phyloP scores from a whole-genome alignment of 306 rosid genomes.

The Citrullus mucosospermus region DNA sequence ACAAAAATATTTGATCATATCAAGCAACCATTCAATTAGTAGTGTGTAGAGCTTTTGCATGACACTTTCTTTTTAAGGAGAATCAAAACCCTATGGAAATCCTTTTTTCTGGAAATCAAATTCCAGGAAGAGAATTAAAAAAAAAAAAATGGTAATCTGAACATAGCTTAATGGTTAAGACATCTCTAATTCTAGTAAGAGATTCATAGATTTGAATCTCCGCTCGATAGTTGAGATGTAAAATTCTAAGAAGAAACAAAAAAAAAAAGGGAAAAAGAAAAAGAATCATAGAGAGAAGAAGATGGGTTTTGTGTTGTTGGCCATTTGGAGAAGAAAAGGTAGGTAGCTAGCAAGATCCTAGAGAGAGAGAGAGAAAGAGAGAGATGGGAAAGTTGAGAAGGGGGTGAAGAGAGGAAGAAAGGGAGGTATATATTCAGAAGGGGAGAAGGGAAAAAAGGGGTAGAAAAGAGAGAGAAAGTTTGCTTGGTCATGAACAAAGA shows the following conservation, averaged over 20 bases:
- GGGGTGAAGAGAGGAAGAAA: constrained; percentile 4
- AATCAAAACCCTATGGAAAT: neutral
- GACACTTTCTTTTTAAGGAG: neutral
- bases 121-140: neutral
- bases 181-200: neutral
- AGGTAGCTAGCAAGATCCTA: neutral
- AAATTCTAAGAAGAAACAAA: neutral
- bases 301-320: neutral
- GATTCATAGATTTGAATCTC: neutral
- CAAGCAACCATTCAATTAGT: neutral
- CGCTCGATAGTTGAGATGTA: neutral
- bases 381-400: neutral
- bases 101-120: neutral
- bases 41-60: neutral
- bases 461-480: neutral
- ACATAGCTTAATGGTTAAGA: neutral
- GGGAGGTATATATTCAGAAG: constrained; percentile 1
- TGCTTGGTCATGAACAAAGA: constrained; percentile 8
- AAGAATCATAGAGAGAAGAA: neutral
- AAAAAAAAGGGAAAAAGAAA: neutral
- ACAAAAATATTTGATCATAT: neutral
- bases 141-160: neutral
- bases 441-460: neutral
- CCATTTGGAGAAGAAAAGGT: too few species aligned
- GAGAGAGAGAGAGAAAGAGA: neutral